Evolutionary conservation across 169 alveolate genomes (phyloP).

Genomic region (Neospora caninum): DNA sequence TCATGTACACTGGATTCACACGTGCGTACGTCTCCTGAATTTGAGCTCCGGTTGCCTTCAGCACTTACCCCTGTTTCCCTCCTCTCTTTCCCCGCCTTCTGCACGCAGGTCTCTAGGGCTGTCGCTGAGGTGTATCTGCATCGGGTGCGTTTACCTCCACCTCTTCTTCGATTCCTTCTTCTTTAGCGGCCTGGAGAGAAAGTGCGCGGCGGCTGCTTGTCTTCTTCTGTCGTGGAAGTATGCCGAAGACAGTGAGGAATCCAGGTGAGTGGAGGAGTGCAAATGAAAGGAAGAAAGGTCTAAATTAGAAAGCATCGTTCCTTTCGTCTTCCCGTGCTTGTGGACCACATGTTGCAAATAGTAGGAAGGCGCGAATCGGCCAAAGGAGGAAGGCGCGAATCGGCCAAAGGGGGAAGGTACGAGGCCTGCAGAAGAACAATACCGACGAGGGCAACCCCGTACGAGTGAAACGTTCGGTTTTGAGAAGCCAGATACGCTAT

Average conservation of each 20-base stretch:
- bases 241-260: slow-evolving; percentile 10
- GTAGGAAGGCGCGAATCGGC: too few species aligned
- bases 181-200: slow-evolving; percentile 20
- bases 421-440: too few species aligned
- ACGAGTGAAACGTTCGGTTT: too few species aligned
- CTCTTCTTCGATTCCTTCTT: slow-evolving; percentile 13
- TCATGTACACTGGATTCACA: neutral
- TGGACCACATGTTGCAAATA: neutral
- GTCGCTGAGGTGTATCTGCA: slow-evolving; percentile 26
- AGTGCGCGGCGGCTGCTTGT: neutral
- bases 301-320: too few species aligned
- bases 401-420: too few species aligned
- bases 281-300: neutral
- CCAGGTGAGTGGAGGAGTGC: neutral
- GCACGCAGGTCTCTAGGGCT: slow-evolving; percentile 35
- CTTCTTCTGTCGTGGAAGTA: slow-evolving; percentile 36
- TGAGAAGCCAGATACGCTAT: too few species aligned
- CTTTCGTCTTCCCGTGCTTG: neutral
- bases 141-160: slow-evolving; percentile 24
- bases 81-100: neutral
- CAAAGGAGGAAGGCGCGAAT: too few species aligned
- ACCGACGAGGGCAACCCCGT: too few species aligned
- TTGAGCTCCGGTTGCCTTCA: neutral
- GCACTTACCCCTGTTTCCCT: neutral
- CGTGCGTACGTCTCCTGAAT: too few species aligned